These are phyloP conservation scores for Pelargonium australe DNA, from an alignment of 441 rosid species.

Conservation along the genomic window DNA sequence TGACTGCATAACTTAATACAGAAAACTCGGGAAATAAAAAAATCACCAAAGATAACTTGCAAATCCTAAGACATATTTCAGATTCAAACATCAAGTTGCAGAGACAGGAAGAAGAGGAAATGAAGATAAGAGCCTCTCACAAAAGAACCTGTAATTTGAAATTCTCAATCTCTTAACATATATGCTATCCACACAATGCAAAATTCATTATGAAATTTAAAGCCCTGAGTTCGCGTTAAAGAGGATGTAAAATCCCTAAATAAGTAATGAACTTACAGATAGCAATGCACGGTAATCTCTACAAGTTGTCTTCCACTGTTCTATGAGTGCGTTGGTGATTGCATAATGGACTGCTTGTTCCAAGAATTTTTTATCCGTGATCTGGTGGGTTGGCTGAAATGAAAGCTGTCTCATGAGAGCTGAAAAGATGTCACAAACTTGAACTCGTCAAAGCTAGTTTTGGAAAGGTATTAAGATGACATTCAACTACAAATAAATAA, in stretches of 20 bases:
- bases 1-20: no score
- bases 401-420: slow-evolving; percentile 81
- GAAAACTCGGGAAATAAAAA: no score
- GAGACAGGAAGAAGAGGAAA: not conserved
- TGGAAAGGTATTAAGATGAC: not conserved
- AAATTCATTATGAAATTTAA: slow-evolving; percentile 21
- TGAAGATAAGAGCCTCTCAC: not conserved
- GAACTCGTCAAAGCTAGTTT: slow-evolving; percentile 7
- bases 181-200: slow-evolving; percentile 15
- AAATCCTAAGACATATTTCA: not conserved
- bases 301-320: slow-evolving; percentile 46
- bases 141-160: not conserved
- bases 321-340: slow-evolving; percentile 70
- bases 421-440: slow-evolving; percentile 30
- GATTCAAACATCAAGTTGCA: slow-evolving; percentile 5
- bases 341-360: slow-evolving; percentile 59
- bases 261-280: slow-evolving; percentile 14
- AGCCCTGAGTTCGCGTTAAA: slow-evolving; percentile 20
- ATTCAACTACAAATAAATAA: no score
- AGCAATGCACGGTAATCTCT: slow-evolving; percentile 45
- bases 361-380: slow-evolving; percentile 59
- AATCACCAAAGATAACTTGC: not conserved
- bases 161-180: slow-evolving; percentile 8
- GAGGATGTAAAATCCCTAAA: slow-evolving; percentile 14
- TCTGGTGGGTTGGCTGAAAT: slow-evolving; percentile 49